A percentile compares a stretch with the other conserved stretches of the same genome.
Conservation (phyloP, 257 asterid species). For the Salvia rosmarinus region DNA sequence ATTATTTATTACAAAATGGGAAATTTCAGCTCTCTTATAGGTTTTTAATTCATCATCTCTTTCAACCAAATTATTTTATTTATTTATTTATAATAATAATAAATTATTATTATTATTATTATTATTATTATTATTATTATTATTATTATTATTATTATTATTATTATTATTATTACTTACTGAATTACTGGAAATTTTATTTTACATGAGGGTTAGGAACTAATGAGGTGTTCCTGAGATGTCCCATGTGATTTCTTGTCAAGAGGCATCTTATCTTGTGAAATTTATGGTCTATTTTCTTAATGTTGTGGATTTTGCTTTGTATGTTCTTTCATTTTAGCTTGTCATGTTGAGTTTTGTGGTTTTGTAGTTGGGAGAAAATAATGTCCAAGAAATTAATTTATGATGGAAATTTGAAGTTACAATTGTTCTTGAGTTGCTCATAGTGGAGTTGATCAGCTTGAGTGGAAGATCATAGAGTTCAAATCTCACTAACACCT, state of each 20-base stretch:
- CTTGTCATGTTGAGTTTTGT: neutral
- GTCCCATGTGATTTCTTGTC: neutral
- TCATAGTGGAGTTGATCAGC: neutral
- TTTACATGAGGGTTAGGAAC: neutral
- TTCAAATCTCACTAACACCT: no score
- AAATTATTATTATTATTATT: no score
- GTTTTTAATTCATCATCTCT: slow-evolving; percentile 10
- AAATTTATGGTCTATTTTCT: neutral
- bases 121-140: no score
- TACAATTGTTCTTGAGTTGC: neutral
- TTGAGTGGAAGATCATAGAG: neutral
- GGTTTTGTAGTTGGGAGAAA: neutral
- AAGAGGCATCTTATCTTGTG: neutral
- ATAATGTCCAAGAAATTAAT: neutral
- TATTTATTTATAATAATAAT: no score
- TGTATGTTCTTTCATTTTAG: neutral
- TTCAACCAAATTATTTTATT: no score
- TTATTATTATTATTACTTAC: no score
- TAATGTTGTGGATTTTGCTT: neutral
- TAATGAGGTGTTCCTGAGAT: neutral
- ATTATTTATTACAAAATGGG: slow-evolving; percentile 39
- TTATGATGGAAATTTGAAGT: neutral
- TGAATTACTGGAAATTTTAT: neutral
- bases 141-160: no score
- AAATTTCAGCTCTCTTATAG: slow-evolving; percentile 52